Evolutionary conservation across 1,284 basidiomycete species (phyloP), one percentile per base, ranked within the genome.

Genomic region (Macrocystidia cucumis): DNA sequence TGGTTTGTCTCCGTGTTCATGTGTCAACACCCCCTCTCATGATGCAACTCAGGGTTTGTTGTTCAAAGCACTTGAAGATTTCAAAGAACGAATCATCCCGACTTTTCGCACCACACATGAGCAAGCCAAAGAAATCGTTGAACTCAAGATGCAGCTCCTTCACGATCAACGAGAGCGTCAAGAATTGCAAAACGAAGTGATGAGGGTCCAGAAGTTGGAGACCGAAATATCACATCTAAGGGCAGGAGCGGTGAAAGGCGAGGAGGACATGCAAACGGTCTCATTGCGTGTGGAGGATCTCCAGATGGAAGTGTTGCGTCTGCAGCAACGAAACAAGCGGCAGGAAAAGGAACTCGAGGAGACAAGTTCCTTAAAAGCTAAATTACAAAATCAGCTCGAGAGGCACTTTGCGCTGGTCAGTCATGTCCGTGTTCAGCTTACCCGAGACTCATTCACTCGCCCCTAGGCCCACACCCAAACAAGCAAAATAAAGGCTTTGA

Each of bases 81-180:
- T 66, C 41, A 52, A 52, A 23, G 40, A 54, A 13, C 56, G 61
- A 8, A 59, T 66, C 11, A 44, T 55, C 9, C 63, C 63, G 8
- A 9, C 56, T 2, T 63, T 61, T 35, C 42, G 40, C 12, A 49
- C 42, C 20, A 38, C 47, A 7, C 48, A 58, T 24, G 38, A 39
- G 18, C 57, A 60, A 26, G 40, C 44, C 5, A 31, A 46, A 20
- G 43, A 56, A 30, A 50, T 62, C 16, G 40, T 46, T 8, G 17
- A 16, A 4, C 39, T 57, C 9, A 44, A 39, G n/a, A 29, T 34
- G 8, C 46, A 49, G 3, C 31, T 52, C 3, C 32, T 41, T 6
- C 28, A 18, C 11, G 32, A 12, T 14, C 35, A 41, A 13, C 32
- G 34, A 13, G 44, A 50, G 9, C 42, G 43, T 3, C 39, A 43